These are phyloP conservation scores for Russula vinacea DNA, from an alignment of 768 basidiomycete genomes.

Conservation along the genomic window DNA sequence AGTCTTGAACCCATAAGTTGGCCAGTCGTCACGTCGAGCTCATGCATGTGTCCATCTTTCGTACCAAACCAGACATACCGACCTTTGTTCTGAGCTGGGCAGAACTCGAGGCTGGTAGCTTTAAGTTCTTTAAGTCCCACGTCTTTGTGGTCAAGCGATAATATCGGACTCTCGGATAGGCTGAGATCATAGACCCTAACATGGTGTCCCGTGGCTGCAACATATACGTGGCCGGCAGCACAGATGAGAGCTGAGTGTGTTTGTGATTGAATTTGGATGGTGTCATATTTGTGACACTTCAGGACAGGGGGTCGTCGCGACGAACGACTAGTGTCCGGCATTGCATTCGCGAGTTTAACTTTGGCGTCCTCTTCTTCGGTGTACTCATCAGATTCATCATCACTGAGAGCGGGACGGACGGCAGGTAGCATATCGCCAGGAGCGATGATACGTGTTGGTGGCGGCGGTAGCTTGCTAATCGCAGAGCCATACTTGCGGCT, in stretches of 20 bases:
- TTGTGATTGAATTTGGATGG: constrained; percentile 52
- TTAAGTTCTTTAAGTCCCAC: constrained; percentile 62
- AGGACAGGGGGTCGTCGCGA: constrained; percentile 51
- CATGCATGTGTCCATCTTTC: constrained; percentile 83
- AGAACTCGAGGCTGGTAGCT: constrained; percentile 76
- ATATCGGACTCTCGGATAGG: constrained; percentile 44
- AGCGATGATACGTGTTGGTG: constrained; percentile 70
- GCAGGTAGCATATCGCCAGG: constrained; percentile 69
- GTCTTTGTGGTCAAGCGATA: constrained; percentile 59
- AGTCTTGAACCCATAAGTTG: constrained; percentile 53
- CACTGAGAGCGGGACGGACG: constrained; percentile 48
- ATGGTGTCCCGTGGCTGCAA: constrained; percentile 56
- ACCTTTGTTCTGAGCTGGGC: constrained; percentile 57
- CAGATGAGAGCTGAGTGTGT: constrained; percentile 54
- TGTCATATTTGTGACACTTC: constrained; percentile 38
- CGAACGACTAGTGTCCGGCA: constrained; percentile 68
- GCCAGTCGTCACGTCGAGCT: constrained; percentile 70
- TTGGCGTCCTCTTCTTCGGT: constrained; percentile 50
- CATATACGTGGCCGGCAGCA: constrained; percentile 55
- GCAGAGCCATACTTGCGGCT: constrained; percentile 9
- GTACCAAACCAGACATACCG: constrained; percentile 81
- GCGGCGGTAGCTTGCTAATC: constrained; percentile 52
- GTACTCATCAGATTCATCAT: constrained; percentile 41
- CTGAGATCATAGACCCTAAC: constrained; percentile 63
- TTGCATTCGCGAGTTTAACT: constrained; percentile 44